phyloP scores from a whole-genome alignment of 2,329 filamentous ascomycete species.

The Colletotrichum truncatum region DNA sequence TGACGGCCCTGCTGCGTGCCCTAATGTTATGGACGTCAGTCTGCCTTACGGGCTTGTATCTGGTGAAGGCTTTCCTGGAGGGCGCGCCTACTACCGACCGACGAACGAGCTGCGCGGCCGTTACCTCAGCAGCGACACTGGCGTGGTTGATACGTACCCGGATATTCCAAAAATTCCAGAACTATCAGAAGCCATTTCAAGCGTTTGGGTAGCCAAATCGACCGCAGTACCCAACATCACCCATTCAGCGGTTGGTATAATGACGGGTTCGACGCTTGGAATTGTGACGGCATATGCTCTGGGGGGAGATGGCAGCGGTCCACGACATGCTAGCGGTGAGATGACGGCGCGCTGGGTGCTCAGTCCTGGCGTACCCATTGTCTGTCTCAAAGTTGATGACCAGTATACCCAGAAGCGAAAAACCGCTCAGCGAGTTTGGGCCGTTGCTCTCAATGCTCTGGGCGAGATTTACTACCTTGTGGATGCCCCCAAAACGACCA shows the following conservation, averaged over 20 bases:
- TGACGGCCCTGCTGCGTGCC: slow-evolving; percentile 78
- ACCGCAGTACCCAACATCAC: slow-evolving; percentile 75
- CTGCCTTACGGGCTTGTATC: slow-evolving; percentile 84
- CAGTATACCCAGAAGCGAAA: slow-evolving; percentile 78
- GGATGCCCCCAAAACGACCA: slow-evolving; percentile 69
- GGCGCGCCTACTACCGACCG: slow-evolving; percentile 80
- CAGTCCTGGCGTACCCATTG: slow-evolving; percentile 91
- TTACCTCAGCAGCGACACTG: slow-evolving; percentile 72
- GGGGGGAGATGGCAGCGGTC: slow-evolving; percentile 65
- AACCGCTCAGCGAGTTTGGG: slow-evolving; percentile 80
- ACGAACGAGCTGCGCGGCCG: slow-evolving; percentile 79
- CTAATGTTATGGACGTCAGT: slow-evolving; percentile 92
- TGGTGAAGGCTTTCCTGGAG: slow-evolving; percentile 87
- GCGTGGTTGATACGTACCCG: slow-evolving; percentile 68
- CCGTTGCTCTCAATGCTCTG: slow-evolving; percentile 91
- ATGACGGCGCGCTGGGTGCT: slow-evolving; percentile 90
- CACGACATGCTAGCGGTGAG: slow-evolving; percentile 76
- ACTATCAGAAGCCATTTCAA: slow-evolving; percentile 75
- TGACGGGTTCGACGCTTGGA: slow-evolving; percentile 85
- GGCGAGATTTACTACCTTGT: slow-evolving; percentile 90
- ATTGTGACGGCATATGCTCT: slow-evolving; percentile 85
- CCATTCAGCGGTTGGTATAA: slow-evolving; percentile 80
- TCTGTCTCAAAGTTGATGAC: slow-evolving; percentile 85
- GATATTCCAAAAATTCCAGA: slow-evolving; percentile 82
- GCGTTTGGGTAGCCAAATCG: slow-evolving; percentile 92